These are phyloP conservation scores for Talaromyces borbonicus DNA, from an alignment of 495 filamentous ascomycete genomes.

Conservation along the genomic window DNA sequence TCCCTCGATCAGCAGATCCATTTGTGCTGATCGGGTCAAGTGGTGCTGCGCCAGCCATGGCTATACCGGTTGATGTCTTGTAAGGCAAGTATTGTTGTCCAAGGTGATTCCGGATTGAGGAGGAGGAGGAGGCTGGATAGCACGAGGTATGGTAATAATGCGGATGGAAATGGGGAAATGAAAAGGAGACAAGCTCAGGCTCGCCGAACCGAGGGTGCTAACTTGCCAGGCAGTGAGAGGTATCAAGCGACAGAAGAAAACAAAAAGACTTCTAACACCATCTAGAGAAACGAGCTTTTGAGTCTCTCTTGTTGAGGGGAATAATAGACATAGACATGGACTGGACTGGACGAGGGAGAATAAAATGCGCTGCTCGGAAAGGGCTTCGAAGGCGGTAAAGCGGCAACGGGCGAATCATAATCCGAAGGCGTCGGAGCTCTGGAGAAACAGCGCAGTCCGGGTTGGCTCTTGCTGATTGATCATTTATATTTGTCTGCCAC, in stretches of 20 bases:
- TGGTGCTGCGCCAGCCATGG: conserved; percentile 40
- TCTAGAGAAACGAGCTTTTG: no score
- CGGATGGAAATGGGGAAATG: no score
- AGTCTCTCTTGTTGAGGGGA: not conserved
- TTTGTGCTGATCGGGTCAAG: conserved; percentile 41
- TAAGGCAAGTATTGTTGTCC: not conserved
- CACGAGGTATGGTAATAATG: no score
- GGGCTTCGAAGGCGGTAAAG: conserved; percentile 4
- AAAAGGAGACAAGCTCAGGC: no score
- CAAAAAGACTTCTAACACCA: no score
- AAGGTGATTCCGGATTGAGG: not conserved
- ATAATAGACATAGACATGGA: no score
- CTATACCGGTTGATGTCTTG: no score
- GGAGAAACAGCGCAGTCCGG: not conserved
- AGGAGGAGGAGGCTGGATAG: no score
- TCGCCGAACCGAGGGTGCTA: no score
- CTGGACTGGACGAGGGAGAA: no score
- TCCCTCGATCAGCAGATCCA: conserved; percentile 43
- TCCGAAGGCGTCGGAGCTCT: not conserved
- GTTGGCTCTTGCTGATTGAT: not conserved
- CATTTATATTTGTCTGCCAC: not conserved
- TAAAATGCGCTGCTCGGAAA: not conserved
- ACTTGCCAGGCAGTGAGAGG: no score
- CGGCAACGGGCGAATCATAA: conserved; percentile 2
- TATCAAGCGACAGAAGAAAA: no score